These are phyloP conservation scores for Spongispora temasekensis DNA, from an alignment of 1,284 basidiomycete species.

Conservation along the genomic window DNA sequence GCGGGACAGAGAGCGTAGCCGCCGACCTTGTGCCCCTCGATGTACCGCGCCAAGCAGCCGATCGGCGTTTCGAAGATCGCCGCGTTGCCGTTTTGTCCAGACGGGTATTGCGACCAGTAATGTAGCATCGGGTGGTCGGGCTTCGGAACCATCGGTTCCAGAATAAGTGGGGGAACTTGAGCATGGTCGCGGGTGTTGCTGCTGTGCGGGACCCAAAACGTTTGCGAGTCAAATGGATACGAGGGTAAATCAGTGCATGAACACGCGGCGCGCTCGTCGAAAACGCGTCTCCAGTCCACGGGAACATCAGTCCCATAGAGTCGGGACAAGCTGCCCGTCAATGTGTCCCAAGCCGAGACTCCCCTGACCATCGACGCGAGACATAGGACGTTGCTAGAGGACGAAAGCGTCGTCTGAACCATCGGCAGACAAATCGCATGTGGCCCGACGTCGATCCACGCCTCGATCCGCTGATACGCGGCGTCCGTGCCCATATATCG, in stretches of 20 bases:
- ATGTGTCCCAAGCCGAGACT: slow-evolving; percentile 44
- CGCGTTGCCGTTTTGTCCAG: slow-evolving; percentile 39
- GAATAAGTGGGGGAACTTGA: neutral
- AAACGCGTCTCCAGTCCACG: slow-evolving; percentile 58
- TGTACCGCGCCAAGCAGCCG: slow-evolving; percentile 42
- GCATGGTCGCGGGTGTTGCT: slow-evolving; percentile 10
- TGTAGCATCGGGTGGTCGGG: slow-evolving; percentile 43
- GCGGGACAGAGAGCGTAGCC: slow-evolving; percentile 64
- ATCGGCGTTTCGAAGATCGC: slow-evolving; percentile 59
- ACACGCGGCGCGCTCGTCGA: slow-evolving; percentile 42
- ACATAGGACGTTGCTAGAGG: slow-evolving; percentile 37
- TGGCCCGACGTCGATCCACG: slow-evolving; percentile 69
- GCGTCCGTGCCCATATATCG: slow-evolving; percentile 30
- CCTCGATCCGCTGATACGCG: slow-evolving; percentile 37
- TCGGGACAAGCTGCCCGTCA: slow-evolving; percentile 47
- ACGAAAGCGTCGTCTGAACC: slow-evolving; percentile 45
- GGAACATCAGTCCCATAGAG: slow-evolving; percentile 46
- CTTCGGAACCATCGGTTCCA: neutral
- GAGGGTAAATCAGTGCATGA: slow-evolving; percentile 53
- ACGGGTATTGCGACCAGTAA: slow-evolving; percentile 47
- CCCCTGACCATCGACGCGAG: slow-evolving; percentile 53
- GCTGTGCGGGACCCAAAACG: slow-evolving; percentile 58
- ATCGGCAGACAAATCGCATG: slow-evolving; percentile 58
- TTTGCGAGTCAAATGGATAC: slow-evolving; percentile 59
- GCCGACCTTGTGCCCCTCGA: slow-evolving; percentile 61